A percentile compares a stretch with the other conserved stretches of the same genome.
phyloP scores from a whole-genome alignment of 345 rosid genomes.

The Euphorbia pulcherrima region DNA sequence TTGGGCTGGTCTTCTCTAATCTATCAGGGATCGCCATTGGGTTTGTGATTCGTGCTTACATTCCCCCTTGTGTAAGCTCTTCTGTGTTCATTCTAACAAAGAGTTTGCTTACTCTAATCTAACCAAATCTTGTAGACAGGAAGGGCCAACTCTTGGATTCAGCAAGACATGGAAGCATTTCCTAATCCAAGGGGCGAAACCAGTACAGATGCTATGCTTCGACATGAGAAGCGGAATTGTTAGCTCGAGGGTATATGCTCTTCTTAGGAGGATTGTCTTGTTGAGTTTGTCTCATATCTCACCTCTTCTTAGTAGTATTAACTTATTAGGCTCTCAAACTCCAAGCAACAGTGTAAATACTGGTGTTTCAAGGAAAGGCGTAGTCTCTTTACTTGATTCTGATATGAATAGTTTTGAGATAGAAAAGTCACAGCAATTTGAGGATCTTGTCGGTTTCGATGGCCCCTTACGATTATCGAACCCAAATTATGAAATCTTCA shows the following conservation, averaged over 20 bases:
- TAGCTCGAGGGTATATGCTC: constrained; percentile 29
- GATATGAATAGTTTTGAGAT: constrained; percentile 23
- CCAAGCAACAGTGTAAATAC: constrained; percentile 5
- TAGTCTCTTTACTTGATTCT: constrained; percentile 35
- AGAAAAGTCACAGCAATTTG: constrained; percentile 8
- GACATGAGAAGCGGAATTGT: constrained; percentile 53
- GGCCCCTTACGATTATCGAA: constrained; percentile 11
- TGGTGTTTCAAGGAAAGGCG: constrained; percentile 8
- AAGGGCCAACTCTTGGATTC: constrained; percentile 32
- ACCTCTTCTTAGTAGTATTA: constrained; percentile 41
- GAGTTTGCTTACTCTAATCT: constrained; percentile 24
- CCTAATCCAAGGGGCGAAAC: constrained; percentile 59
- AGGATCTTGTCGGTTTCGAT: constrained; percentile 33
- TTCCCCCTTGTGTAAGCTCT: constrained; percentile 41
- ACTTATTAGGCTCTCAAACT: constrained; percentile 27
- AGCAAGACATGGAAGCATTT: constrained; percentile 63
- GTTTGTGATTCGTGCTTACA: constrained; percentile 30
- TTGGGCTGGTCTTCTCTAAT: constrained; percentile 38
- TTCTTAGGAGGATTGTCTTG: constrained; percentile 38
- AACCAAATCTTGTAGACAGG: constrained; percentile 62
- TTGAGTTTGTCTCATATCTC: constrained; percentile 54
- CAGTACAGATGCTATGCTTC: constrained; percentile 50
- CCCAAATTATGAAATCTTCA: constrained; percentile 5
- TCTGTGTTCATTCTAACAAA: constrained; percentile 1
- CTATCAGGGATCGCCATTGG: constrained; percentile 39